phyloP scores from a whole-genome alignment of 176 grass and related monocot species.

The Cymbopogon citratus region DNA sequence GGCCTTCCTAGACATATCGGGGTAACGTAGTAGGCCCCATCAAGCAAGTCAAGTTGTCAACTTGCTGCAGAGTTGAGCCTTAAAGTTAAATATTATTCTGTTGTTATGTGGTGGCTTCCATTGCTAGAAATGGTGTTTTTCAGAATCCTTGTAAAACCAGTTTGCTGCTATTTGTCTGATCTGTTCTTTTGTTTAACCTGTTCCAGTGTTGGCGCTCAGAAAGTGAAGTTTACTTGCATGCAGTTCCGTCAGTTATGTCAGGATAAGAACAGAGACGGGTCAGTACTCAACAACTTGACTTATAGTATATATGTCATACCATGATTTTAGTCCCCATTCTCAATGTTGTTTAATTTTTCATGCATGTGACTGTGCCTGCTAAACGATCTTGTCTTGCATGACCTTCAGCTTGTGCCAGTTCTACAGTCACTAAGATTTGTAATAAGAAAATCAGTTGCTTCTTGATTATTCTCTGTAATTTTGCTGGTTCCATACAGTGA shows the following conservation, averaged over 20 bases:
- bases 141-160: background rate
- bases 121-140: background rate
- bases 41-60: background rate
- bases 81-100: background rate
- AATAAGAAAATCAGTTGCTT: background rate
- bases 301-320: background rate
- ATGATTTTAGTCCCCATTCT: background rate
- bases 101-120: background rate
- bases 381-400: background rate
- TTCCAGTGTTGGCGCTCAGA: constrained; percentile 80
- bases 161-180: background rate
- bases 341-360: background rate
- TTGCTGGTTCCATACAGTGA: background rate
- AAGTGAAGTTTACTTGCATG: constrained; percentile 65
- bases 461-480: constrained; percentile 9
- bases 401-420: constrained; percentile 6
- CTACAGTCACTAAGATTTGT: background rate
- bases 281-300: background rate
- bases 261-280: constrained; percentile 62
- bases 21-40: too few species aligned
- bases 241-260: constrained; percentile 55
- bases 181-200: background rate
- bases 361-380: background rate
- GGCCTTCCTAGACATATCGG: too few species aligned
- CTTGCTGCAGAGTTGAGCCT: background rate